A percentile compares a stretch with the other conserved stretches of the same genome.
Evolutionary conservation across 164 flowering plant species (phyloP).

Genomic region (Hamamelis virginiana): DNA sequence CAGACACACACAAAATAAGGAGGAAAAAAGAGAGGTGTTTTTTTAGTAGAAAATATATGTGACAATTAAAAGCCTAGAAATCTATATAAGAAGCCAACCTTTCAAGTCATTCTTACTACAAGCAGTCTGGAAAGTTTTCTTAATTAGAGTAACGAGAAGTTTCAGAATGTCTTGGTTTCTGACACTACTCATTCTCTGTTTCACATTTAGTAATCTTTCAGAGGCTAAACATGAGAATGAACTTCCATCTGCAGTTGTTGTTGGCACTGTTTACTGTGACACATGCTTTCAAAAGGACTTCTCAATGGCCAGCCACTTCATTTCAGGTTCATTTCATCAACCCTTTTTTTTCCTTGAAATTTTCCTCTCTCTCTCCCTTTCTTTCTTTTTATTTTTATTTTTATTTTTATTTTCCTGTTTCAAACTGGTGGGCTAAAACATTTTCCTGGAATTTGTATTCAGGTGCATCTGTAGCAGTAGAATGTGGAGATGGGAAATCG

Average conservation of each 20-base stretch:
- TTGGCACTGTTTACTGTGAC: constrained; percentile 82
- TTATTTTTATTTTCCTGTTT: background rate
- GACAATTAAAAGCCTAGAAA: too few species aligned
- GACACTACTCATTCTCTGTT: constrained; percentile 24
- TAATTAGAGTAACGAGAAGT: background rate
- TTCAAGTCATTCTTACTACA: background rate
- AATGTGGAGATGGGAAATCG: constrained; percentile 38
- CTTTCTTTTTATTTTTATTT: background rate
- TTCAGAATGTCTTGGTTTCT: constrained; percentile 31
- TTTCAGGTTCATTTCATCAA: constrained; percentile 52
- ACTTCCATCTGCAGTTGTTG: constrained; percentile 59
- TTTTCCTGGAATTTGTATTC: background rate
- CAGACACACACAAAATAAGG: background rate
- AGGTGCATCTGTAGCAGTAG: constrained; percentile 63
- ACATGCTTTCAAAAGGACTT: constrained; percentile 60
- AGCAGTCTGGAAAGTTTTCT: too few species aligned
- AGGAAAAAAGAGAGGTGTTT: too few species aligned
- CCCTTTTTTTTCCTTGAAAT: too few species aligned
- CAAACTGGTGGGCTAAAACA: background rate
- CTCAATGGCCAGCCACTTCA: constrained; percentile 59
- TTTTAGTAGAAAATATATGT: too few species aligned
- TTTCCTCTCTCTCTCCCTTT: too few species aligned
- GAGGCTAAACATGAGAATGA: constrained; percentile 40
- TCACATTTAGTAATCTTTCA: constrained; percentile 25
- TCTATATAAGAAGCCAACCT: constrained; percentile 1